Percentiles rank a stretch among this genome's conserved stretches.
phyloP scores from a whole-genome alignment of 2,329 filamentous ascomycete species.

The Plectosphaerella cucumerina region DNA sequence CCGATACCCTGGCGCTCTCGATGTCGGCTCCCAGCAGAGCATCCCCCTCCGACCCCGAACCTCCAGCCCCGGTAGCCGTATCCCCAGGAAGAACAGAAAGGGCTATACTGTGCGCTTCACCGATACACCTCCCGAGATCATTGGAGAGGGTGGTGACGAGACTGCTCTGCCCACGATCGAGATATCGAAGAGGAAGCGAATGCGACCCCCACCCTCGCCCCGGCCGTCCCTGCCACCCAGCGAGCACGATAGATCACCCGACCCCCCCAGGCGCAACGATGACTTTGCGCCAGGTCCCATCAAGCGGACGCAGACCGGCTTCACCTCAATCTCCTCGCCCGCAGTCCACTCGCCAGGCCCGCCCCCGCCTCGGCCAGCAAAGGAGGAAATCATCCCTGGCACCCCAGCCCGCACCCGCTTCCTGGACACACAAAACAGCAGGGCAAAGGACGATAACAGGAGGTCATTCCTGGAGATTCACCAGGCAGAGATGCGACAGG shows the following conservation, averaged over 20 bases:
- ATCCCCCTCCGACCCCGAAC: slow-evolving; percentile 37
- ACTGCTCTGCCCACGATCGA: slow-evolving; percentile 68
- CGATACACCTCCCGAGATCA: slow-evolving; percentile 70
- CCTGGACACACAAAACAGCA: slow-evolving; percentile 31
- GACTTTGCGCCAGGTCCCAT: slow-evolving; percentile 51
- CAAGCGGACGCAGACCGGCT: slow-evolving; percentile 55
- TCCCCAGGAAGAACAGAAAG: slow-evolving; percentile 51
- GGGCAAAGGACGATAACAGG: slow-evolving; percentile 45
- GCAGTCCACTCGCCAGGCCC: slow-evolving; percentile 4
- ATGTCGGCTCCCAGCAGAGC: slow-evolving; percentile 42
- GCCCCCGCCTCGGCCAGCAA: slow-evolving; percentile 6
- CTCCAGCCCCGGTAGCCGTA: slow-evolving; percentile 28
- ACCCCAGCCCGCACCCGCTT: slow-evolving; percentile 32
- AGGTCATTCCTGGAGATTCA: slow-evolving; percentile 56
- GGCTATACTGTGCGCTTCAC: slow-evolving; percentile 72
- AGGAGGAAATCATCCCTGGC: slow-evolving; percentile 22
- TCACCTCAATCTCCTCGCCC: slow-evolving; percentile 26
- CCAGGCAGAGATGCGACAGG: slow-evolving; percentile 56
- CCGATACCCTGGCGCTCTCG: slow-evolving; percentile 51
- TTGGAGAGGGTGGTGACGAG: slow-evolving; percentile 90
- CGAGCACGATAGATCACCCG: slow-evolving; percentile 16
- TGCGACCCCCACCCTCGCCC: slow-evolving; percentile 23
- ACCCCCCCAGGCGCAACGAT: slow-evolving; percentile 23
- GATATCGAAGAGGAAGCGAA: slow-evolving; percentile 57
- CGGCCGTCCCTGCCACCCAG: slow-evolving; percentile 22